These are phyloP conservation scores for Nannizzia gypsea DNA, from an alignment of 2,329 filamentous ascomycete genomes.

Conservation along the genomic window DNA sequence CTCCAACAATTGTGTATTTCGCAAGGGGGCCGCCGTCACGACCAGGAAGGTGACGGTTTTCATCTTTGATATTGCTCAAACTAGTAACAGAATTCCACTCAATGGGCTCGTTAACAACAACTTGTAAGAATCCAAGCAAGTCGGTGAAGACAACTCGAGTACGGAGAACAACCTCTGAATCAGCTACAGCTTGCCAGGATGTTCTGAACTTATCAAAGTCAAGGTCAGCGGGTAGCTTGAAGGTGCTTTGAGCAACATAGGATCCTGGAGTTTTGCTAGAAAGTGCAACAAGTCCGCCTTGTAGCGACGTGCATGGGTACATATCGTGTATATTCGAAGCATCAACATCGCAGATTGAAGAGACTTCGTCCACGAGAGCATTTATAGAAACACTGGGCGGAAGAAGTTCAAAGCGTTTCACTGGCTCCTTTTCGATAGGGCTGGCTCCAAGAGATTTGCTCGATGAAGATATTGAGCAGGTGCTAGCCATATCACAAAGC, in stretches of 20 bases:
- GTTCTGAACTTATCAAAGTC: slow-evolving; percentile 27
- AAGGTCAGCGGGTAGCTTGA: slow-evolving; percentile 21
- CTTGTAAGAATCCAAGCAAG: slow-evolving; percentile 20
- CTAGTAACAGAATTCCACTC: slow-evolving; percentile 15
- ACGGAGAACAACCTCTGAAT: slow-evolving; percentile 29
- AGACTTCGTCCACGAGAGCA: slow-evolving; percentile 16
- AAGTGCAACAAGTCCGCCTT: slow-evolving; percentile 32
- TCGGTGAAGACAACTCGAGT: slow-evolving; percentile 27
- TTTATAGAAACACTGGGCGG: slow-evolving; percentile 16
- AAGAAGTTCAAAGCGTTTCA: slow-evolving; percentile 20
- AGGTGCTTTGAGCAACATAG: slow-evolving; percentile 30
- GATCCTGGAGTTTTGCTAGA: slow-evolving; percentile 28
- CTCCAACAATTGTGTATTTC: slow-evolving; percentile 15
- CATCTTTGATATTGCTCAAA: slow-evolving; percentile 9
- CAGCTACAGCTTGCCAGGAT: slow-evolving; percentile 28
- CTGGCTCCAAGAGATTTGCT: slow-evolving; percentile 10
- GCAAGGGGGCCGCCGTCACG: slow-evolving; percentile 25
- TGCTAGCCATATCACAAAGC: slow-evolving; percentile 32
- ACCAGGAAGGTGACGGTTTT: slow-evolving; percentile 10
- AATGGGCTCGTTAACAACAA: slow-evolving; percentile 18
- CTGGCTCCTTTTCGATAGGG: slow-evolving; percentile 9
- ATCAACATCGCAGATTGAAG: slow-evolving; percentile 14
- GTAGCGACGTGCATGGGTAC: slow-evolving; percentile 33
- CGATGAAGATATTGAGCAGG: slow-evolving; percentile 1
- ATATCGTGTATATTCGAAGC: slow-evolving; percentile 26